These are phyloP conservation scores for Paramarasmius palmivorus DNA, from an alignment of 1,284 basidiomycete genomes.

Conservation along the genomic window DNA sequence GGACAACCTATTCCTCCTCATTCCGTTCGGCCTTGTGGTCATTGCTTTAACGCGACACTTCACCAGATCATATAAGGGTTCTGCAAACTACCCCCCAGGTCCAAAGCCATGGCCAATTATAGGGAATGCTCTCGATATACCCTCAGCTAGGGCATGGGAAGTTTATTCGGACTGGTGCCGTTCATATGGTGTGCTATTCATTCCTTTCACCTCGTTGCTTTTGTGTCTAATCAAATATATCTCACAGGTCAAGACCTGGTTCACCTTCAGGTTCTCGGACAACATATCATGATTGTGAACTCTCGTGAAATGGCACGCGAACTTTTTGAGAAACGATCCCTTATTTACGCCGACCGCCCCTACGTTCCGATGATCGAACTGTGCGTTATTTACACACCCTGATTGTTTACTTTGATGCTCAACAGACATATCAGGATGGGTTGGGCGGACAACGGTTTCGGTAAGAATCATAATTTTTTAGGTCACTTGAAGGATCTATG, in stretches of 20 bases:
- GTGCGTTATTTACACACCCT: slow-evolving; percentile 19
- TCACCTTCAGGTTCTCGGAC: slow-evolving; percentile 24
- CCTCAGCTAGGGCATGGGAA: neutral
- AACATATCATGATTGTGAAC: slow-evolving; percentile 42
- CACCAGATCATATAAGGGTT: too few species aligned
- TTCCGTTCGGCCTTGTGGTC: too few species aligned
- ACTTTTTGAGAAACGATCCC: slow-evolving; percentile 41
- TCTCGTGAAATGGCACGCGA: slow-evolving; percentile 34
- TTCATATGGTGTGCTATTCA: neutral
- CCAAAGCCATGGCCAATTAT: neutral
- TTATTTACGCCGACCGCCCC: slow-evolving; percentile 38
- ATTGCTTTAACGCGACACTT: too few species aligned
- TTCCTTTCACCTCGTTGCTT: too few species aligned
- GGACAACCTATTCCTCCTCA: too few species aligned
- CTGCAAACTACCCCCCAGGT: slow-evolving; percentile 3
- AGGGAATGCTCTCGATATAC: neutral
- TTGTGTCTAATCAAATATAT: too few species aligned
- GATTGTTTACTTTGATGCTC: too few species aligned
- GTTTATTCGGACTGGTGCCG: neutral
- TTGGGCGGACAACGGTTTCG: too few species aligned
- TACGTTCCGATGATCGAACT: slow-evolving; percentile 32
- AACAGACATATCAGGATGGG: too few species aligned
- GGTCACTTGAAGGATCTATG: too few species aligned
- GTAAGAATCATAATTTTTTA: too few species aligned
- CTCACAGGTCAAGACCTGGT: slow-evolving; percentile 28